Evolutionary conservation across 345 rosid species (phyloP), one percentile per base, ranked within the genome.

Genomic region (Zanthoxylum bungeanum): DNA sequence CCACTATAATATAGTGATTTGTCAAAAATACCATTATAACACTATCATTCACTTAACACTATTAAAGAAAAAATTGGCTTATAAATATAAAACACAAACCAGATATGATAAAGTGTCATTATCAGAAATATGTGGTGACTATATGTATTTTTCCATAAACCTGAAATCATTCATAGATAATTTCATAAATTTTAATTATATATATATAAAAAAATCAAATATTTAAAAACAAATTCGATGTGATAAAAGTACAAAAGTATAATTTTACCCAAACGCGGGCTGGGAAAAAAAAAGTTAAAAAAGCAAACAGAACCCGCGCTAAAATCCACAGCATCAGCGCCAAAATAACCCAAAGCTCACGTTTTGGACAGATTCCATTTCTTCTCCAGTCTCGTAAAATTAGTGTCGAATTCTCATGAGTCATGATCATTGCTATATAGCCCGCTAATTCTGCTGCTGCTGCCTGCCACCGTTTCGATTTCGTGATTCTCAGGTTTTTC

Each of bases 401-500:
- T 55, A 9, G 30, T 2, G 34, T 27, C 0, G 8, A 37, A 27
- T 4, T 49, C 49, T 44, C 19, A 14, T 44, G 49, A 19, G 16
- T 37, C 37, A 36, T 17, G 5, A 30, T 28, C 7, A 11, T 27
- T 21, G 33, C 42, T 60, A n/a, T n/a, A n/a, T n/a, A n/a, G n/a
- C n/a, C n/a, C 57, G 21, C 1, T 5, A n/a, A 9, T 50, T 51
- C 31, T 16, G 40, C 39, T 39, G 30, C 21, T 39, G 19, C 10
- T 31, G 14, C 27, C 30, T 55, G 46, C n/a, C n/a, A n/a, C n/a
- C n/a, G n/a, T n/a, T n/a, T n/a, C n/a, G 31, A 16, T 55, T 42
- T 40, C 55, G 56, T 64, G 64, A 51, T 49, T 14, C 68, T 28
- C 72, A 40, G 72, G 72, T 68, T 55, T 56, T 68, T 25, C 17